A percentile compares a stretch with the other conserved stretches of the same genome.
These are phyloP conservation scores for Clausena lansium DNA, from an alignment of 345 rosid genomes.

Conservation along the genomic window DNA sequence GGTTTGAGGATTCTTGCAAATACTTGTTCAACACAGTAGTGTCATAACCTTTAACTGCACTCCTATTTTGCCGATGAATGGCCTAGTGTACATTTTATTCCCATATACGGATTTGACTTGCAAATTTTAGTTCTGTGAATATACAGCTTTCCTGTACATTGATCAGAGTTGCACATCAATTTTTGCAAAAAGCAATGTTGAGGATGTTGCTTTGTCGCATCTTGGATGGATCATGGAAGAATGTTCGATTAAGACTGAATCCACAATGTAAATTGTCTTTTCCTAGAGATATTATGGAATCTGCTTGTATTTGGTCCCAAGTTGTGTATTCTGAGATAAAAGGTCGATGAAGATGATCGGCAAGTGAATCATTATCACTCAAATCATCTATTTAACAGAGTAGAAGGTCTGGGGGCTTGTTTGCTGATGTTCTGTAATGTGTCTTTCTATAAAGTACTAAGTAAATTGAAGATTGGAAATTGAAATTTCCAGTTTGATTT, in stretches of 20 bases:
- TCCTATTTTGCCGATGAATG: neutral
- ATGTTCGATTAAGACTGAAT: neutral
- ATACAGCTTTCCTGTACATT: neutral
- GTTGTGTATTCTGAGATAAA: neutral
- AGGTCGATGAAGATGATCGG: neutral
- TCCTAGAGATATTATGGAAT: neutral
- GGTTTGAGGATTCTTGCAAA: constrained; percentile 33
- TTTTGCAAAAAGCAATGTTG: neutral
- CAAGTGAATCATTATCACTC: neutral
- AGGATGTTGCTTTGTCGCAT: neutral
- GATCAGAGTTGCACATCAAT: neutral
- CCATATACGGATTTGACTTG: neutral
- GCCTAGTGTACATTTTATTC: neutral
- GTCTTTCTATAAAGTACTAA: neutral
- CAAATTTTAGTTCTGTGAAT: neutral
- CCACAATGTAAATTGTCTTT: neutral
- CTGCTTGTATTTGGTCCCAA: neutral
- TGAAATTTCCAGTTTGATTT: neutral
- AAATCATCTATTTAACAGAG: neutral
- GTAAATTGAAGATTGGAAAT: no score
- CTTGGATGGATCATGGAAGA: neutral
- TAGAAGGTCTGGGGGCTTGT: neutral
- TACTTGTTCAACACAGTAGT: neutral
- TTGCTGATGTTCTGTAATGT: neutral
- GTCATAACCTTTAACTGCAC: neutral